These are phyloP conservation scores for Gossypium davidsonii DNA, from an alignment of 441 rosid species.

Conservation along the genomic window DNA sequence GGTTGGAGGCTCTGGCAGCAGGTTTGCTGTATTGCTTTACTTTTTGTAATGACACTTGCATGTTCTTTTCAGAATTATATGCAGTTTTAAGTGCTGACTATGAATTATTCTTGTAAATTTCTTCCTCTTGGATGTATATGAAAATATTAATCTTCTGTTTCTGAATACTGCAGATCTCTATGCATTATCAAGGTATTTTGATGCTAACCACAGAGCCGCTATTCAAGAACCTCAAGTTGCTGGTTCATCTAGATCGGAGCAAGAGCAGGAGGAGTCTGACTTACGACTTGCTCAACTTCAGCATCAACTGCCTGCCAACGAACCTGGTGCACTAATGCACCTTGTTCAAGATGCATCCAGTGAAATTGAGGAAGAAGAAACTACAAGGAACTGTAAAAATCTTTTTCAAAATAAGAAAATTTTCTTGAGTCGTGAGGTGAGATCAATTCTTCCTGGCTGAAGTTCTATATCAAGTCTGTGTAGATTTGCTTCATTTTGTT, in stretches of 20 bases:
- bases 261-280: conserved; percentile 54
- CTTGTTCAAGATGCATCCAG: conserved; percentile 50
- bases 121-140: not conserved
- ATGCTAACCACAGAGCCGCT: conserved; percentile 43
- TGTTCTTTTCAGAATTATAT: not conserved
- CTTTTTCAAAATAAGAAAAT: conserved; percentile 62
- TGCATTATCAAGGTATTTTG: conserved; percentile 72
- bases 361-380: conserved; percentile 70
- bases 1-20: conserved; percentile 83
- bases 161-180: conserved; percentile 58
- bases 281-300: conserved; percentile 89
- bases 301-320: conserved; percentile 80
- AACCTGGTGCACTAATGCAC: conserved; percentile 89
- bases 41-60: not conserved
- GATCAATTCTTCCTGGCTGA: not conserved
- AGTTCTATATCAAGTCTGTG: not conserved
- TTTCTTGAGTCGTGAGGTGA: conserved; percentile 92
- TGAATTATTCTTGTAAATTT: not conserved
- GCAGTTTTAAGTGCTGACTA: not conserved
- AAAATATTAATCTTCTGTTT: not conserved
- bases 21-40: conserved; percentile 34
- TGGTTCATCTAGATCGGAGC: conserved; percentile 36
- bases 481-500: conserved; percentile 1
- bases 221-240: conserved; percentile 33
- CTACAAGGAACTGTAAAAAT: conserved; percentile 61